Base-by-base conservation (phyloP, 257 asterid species). In the Ocimum tenuiflorum region DNA sequence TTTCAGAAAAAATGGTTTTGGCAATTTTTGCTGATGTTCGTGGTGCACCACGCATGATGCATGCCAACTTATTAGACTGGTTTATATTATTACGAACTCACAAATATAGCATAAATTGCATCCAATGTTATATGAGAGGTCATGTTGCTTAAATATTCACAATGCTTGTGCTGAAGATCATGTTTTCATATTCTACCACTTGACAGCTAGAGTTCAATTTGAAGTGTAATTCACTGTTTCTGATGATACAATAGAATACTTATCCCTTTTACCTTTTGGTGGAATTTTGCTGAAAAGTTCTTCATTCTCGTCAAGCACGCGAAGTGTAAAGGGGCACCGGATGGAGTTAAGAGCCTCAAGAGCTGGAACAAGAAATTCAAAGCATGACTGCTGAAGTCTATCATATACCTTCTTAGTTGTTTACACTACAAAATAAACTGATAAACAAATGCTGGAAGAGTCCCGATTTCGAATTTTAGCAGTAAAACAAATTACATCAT, bases 261-360 rank as follows among this genome's bases (percentile, higher is more conserved):
- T 29, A 20, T 47, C 8, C 63, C 43, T 14, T 11, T 38, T 83
- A 91, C 97, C 96, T 82, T 78, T 84, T 54, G 78, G 79, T 50
- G 79, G 78, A 74, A 91, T 83, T 69, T 84, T 77, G 65, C 80
- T 72, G 62, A 94, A 61, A 58, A 86, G 74, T 72, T 80, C 86
- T 46, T 88, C 91, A 7, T 69, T 69, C 77, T 83, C 95, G 1
- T 76, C 75, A 69, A 94, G 92, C 36, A 82, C 42, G 63, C 78
- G 91, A 61, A 85, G 68, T 0, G 86, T 73, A 72, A 80, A 94
- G 66, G 90, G 73, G 68, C 73, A 83, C 31, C 48, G 73, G 73
- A 86, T 78, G 60, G 76, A 81, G 60, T 53, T 79, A 46, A 79
- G 81, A 67, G 97, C 97, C 79, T 87, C 91, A 6, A 77, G 81